A percentile compares a stretch with the other conserved stretches of the same genome.
phyloP scores from a whole-genome alignment of 345 rosid species.

The Trapa incisa region DNA sequence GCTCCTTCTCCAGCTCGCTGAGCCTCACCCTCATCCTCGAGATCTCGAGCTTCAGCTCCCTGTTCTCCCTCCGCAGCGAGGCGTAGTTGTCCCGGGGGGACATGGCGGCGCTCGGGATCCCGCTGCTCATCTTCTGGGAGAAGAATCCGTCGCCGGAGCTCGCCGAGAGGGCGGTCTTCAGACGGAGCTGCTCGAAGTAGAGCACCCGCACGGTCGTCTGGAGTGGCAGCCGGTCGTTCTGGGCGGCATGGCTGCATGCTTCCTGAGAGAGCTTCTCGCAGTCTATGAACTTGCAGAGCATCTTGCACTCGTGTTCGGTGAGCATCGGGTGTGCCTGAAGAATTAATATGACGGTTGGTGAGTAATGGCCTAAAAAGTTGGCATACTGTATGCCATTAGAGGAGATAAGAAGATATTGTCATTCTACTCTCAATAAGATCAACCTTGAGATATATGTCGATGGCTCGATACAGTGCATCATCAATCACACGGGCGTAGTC shows the following conservation, averaged over 20 bases:
- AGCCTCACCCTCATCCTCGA: constrained; percentile 68
- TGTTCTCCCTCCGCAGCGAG: constrained; percentile 53
- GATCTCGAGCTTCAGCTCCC: constrained; percentile 60
- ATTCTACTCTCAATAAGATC: no score
- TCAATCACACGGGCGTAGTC: constrained; percentile 67
- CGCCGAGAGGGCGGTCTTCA: constrained; percentile 52
- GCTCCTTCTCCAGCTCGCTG: constrained; percentile 62
- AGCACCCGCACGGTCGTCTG: constrained; percentile 54
- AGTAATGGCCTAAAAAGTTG: no score
- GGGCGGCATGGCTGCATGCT: constrained; percentile 49
- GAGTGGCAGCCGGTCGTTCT: constrained; percentile 48
- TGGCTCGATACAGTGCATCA: constrained; percentile 71
- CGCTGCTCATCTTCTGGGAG: constrained; percentile 63
- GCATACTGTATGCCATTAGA: no score
- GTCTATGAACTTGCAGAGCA: constrained; percentile 56
- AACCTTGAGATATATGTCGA: constrained; percentile 81
- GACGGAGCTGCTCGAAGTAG: constrained; percentile 51
- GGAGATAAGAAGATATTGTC: no score
- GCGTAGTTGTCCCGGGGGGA: constrained; percentile 68
- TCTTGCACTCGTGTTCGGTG: constrained; percentile 49
- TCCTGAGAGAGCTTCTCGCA: constrained; percentile 52
- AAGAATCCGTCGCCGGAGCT: constrained; percentile 51
- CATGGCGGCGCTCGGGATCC: constrained; percentile 60
- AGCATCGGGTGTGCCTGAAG: constrained; percentile 54
- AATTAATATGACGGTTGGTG: not conserved